A percentile compares a stretch with the other conserved stretches of the same genome.
Evolutionary conservation across 495 filamentous ascomycete genomes (phyloP).

Genomic region (Aspergillus taichungensis): DNA sequence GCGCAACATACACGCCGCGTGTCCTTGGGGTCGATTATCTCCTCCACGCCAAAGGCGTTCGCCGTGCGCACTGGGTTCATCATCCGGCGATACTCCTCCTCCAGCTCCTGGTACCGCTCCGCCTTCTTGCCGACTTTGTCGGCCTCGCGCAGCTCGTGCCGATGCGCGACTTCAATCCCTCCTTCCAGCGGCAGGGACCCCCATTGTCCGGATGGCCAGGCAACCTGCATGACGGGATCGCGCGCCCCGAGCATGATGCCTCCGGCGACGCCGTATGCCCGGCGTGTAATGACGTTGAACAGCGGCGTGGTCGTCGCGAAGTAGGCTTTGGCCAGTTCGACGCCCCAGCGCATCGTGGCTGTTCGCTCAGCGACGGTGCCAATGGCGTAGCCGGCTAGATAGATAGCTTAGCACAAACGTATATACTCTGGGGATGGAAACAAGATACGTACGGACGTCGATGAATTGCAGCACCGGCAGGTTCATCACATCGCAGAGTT

Average conservation of each 20-base stretch:
- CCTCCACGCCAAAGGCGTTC: slow-evolving; percentile 55
- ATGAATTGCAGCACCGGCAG: slow-evolving; percentile 54
- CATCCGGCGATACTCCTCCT: slow-evolving; percentile 47
- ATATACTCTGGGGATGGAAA: neutral
- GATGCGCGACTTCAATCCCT: slow-evolving; percentile 54
- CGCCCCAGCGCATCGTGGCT: slow-evolving; percentile 54
- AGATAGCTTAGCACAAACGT: slow-evolving; percentile 1
- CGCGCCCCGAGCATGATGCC: slow-evolving; percentile 53
- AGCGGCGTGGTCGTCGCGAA: slow-evolving; percentile 51
- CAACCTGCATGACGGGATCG: slow-evolving; percentile 49
- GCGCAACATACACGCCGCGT: slow-evolving; percentile 44
- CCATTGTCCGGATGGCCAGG: slow-evolving; percentile 56
- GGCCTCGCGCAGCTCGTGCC: slow-evolving; percentile 47
- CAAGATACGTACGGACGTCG: slow-evolving; percentile 39
- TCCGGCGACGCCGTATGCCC: slow-evolving; percentile 52
- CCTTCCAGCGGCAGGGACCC: slow-evolving; percentile 51
- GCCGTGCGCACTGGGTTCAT: slow-evolving; percentile 59
- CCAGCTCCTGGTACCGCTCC: slow-evolving; percentile 43
- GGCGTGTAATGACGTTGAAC: slow-evolving; percentile 49
- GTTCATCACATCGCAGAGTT: slow-evolving; percentile 57
- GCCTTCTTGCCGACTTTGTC: slow-evolving; percentile 41
- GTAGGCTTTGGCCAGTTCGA: slow-evolving; percentile 50
- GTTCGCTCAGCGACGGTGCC: slow-evolving; percentile 52
- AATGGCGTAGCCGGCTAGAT: slow-evolving; percentile 48
- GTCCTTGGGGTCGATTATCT: slow-evolving; percentile 53